A percentile compares a stretch with the other conserved stretches of the same genome.
Evolutionary conservation across 441 rosid genomes (phyloP).

Genomic region (Rhodomyrtus psidioides): DNA sequence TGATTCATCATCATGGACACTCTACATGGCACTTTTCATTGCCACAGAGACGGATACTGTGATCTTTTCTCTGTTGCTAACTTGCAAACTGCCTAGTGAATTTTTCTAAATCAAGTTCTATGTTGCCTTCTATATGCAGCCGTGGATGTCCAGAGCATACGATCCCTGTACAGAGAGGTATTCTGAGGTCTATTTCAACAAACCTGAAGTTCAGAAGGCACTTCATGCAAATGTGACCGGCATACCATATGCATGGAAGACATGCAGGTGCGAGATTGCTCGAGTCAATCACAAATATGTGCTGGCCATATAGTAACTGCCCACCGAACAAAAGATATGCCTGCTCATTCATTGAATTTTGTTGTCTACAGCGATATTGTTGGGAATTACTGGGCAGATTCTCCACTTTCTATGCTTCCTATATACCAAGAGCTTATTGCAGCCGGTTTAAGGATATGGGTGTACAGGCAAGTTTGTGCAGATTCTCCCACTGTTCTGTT

Average conservation of each 20-base stretch:
- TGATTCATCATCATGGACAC: background rate
- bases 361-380: constrained; percentile 43
- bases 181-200: constrained; percentile 64
- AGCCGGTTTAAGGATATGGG: constrained; percentile 80
- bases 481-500: background rate
- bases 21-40: background rate
- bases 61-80: background rate
- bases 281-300: background rate
- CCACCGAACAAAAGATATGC: background rate
- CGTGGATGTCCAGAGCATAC: constrained; percentile 94
- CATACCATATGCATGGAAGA: constrained; percentile 60
- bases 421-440: constrained; percentile 78
- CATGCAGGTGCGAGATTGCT: constrained; percentile 57
- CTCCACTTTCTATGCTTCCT: constrained; percentile 90
- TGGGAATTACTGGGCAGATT: constrained; percentile 64
- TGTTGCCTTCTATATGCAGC: constrained; percentile 34
- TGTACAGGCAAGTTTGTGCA: constrained; percentile 48
- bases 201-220: constrained; percentile 82
- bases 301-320: background rate
- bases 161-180: constrained; percentile 96
- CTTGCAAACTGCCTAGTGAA: background rate
- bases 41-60: background rate
- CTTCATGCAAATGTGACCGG: constrained; percentile 81
- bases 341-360: background rate
- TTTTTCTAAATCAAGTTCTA: background rate